These are phyloP conservation scores for Parmales sp. DNA, from an alignment of 108 stramenopile genomes.

Conservation along the genomic window DNA sequence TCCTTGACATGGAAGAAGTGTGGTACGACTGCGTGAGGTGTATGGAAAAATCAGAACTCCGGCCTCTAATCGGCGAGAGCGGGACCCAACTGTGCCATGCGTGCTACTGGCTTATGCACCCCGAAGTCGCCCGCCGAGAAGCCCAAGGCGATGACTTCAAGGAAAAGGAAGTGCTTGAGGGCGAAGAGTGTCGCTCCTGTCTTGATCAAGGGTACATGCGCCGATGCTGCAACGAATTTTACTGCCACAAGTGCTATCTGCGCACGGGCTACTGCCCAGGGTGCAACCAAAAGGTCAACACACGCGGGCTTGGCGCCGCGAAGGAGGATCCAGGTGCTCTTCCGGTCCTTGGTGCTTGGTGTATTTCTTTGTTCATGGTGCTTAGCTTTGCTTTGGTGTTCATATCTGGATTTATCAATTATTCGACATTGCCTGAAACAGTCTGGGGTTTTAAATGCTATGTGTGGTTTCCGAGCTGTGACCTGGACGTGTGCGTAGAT, in stretches of 20 bases:
- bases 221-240: constrained; percentile 8
- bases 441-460: constrained; percentile 7
- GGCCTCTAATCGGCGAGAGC: not conserved
- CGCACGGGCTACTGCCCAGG: constrained; percentile 4
- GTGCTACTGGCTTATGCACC: not conserved
- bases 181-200: constrained; percentile 5
- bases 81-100: not conserved
- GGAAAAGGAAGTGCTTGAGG: constrained; percentile 4
- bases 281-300: constrained; percentile 1
- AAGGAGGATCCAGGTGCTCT: not conserved
- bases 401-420: not conserved
- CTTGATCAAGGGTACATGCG: not conserved
- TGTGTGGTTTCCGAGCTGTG: not conserved
- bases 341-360: not conserved
- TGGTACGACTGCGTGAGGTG: constrained; percentile 11
- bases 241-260: constrained; percentile 5
- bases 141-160: not conserved
- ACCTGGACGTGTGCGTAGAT: constrained; percentile 6
- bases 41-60: not conserved
- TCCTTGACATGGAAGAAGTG: too few species aligned
- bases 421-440: not conserved
- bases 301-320: not conserved
- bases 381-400: not conserved
- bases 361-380: not conserved
- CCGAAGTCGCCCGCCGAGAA: not conserved